A percentile compares a stretch with the other conserved stretches of the same genome.
These are phyloP conservation scores for Platanthera guangdongensis DNA, from an alignment of 106 monocot genomes.

Conservation along the genomic window DNA sequence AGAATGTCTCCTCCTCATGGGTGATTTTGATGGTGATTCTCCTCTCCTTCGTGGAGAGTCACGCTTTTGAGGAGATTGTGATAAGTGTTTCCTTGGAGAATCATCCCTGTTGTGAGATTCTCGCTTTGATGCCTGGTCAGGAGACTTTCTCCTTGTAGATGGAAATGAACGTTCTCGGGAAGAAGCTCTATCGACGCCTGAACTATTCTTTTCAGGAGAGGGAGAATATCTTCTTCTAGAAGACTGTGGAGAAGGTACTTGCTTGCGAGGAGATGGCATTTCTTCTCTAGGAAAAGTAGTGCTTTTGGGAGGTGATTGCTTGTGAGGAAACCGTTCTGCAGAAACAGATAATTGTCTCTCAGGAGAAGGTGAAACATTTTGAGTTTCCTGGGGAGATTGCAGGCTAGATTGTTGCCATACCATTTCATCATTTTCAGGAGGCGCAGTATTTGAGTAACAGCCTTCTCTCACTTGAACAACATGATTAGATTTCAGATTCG, in stretches of 20 bases:
- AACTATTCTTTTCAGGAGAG: slow-evolving; percentile 11
- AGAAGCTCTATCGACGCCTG: slow-evolving; percentile 23
- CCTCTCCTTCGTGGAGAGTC: slow-evolving; percentile 48
- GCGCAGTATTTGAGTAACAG: neutral
- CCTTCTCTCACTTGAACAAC: slow-evolving; percentile 11
- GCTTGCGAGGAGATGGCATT: slow-evolving; percentile 11
- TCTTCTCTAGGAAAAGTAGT: slow-evolving; percentile 12
- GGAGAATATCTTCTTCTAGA: slow-evolving; percentile 21
- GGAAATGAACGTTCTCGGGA: slow-evolving; percentile 31
- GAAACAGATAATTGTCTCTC: slow-evolving; percentile 26
- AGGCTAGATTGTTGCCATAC: slow-evolving; percentile 17
- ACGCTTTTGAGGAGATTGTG: slow-evolving; percentile 28
- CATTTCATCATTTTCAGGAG: slow-evolving; percentile 19
- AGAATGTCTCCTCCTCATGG: slow-evolving; percentile 38
- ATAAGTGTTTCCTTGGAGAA: slow-evolving; percentile 34
- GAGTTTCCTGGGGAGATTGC: slow-evolving; percentile 20
- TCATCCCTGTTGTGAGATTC: slow-evolving; percentile 22
- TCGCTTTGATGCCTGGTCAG: slow-evolving; percentile 17
- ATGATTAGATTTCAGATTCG: neutral
- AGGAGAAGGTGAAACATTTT: slow-evolving; percentile 26
- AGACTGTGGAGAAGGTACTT: slow-evolving; percentile 15
- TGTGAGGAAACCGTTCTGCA: slow-evolving; percentile 24
- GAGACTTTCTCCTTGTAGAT: slow-evolving; percentile 27
- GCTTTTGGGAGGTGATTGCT: slow-evolving; percentile 7
- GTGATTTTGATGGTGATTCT: slow-evolving; percentile 38